Conservation (phyloP, 2,329 filamentous ascomycete species). For the Fusarium verticillioides region DNA sequence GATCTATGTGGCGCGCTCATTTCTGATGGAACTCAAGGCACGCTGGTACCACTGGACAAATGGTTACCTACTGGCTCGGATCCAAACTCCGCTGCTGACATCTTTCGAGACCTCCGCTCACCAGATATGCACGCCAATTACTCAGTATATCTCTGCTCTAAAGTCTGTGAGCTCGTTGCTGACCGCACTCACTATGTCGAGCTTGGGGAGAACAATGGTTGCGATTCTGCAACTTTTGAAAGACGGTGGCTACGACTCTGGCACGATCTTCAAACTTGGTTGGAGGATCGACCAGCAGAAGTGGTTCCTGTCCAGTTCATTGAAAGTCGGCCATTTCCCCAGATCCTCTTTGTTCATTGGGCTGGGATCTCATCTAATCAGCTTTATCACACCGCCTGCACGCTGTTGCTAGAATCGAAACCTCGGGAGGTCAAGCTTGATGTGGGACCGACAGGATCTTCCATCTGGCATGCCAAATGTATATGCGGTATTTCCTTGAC, state of each 20-base stretch:
- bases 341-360: constrained; percentile 64
- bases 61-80: constrained; percentile 58
- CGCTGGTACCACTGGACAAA: constrained; percentile 59
- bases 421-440: constrained; percentile 46
- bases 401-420: constrained; percentile 60
- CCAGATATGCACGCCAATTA: constrained; percentile 70
- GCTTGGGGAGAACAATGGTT: constrained; percentile 58
- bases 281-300: constrained; percentile 57
- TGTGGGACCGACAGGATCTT: constrained; percentile 50
- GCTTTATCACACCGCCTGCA: constrained; percentile 66
- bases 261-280: constrained; percentile 62
- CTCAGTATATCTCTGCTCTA: constrained; percentile 66
- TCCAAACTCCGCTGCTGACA: constrained; percentile 49
- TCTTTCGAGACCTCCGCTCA: constrained; percentile 49
- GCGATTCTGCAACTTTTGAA: constrained; percentile 53
- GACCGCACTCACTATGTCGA: constrained; percentile 61
- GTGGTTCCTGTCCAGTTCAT: constrained; percentile 58
- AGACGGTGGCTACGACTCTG: constrained; percentile 60
- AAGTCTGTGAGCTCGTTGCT: constrained; percentile 61
- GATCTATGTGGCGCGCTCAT: constrained; percentile 68
- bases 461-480: constrained; percentile 65
- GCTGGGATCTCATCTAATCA: constrained; percentile 68
- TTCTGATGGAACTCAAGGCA: constrained; percentile 62
- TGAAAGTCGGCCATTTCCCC: constrained; percentile 59
- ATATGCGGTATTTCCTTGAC: constrained; percentile 67